These are phyloP conservation scores for Ligustrum vulgare DNA, from an alignment of 257 asterid species.

Conservation along the genomic window DNA sequence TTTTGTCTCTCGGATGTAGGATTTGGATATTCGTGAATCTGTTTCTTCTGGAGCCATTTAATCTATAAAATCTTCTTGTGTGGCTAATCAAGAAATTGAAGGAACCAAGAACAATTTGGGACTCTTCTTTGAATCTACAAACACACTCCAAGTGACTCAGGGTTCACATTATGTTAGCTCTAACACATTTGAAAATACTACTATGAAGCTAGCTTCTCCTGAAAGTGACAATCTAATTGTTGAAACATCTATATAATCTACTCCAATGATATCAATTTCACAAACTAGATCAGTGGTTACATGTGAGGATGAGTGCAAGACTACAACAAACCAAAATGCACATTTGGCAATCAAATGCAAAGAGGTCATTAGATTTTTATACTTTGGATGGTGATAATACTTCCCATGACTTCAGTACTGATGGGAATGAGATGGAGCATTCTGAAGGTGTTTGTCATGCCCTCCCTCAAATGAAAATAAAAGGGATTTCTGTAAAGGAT, in stretches of 20 bases:
- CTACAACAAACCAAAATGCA: conserved; percentile 38
- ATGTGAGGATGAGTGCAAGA: conserved; percentile 60
- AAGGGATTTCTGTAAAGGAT: conserved; percentile 14
- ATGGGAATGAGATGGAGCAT: conserved; percentile 22
- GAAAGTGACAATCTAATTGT: conserved; percentile 37
- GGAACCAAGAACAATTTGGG: conserved; percentile 26
- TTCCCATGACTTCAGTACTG: conserved; percentile 4
- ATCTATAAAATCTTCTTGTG: conserved; percentile 32
- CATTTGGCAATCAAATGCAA: conserved; percentile 49
- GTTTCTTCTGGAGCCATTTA: conserved; percentile 61
- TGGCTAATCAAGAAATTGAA: conserved; percentile 33
- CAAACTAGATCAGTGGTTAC: conserved; percentile 45
- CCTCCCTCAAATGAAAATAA: conserved; percentile 11
- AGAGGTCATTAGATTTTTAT: conserved; percentile 66
- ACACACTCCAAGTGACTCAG: conserved; percentile 16
- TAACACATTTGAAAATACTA: conserved; percentile 47
- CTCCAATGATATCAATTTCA: conserved; percentile 62
- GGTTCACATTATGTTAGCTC: conserved; percentile 19
- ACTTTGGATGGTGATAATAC: conserved; percentile 36
- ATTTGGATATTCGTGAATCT: conserved; percentile 71
- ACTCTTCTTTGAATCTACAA: conserved; percentile 30
- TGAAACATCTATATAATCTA: conserved; percentile 66
- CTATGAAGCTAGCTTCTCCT: conserved; percentile 45
- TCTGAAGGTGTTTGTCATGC: conserved; percentile 6
- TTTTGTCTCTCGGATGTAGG: conserved; percentile 46